Base-by-base conservation (phyloP, 164 flowering plant genomes). In the Dillenia suffruticosa region DNA sequence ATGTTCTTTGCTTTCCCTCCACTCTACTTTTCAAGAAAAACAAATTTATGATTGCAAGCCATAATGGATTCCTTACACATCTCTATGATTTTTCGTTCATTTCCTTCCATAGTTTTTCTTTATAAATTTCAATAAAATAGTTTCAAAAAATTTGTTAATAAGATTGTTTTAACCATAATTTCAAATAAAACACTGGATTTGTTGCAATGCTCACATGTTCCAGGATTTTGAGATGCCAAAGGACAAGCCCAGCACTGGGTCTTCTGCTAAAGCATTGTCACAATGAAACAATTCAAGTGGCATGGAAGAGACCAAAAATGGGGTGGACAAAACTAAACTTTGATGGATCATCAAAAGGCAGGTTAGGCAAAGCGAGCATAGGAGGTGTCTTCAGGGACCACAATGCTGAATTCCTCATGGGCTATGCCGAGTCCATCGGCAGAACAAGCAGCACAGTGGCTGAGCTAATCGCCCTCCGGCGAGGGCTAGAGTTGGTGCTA, bases 321-420 rank as follows among this genome's bases (percentile, higher is more conserved):
- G 97, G 95, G 1, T 86, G 89, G 86, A 83, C 78, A 0, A 90
- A 88, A 54, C 44, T 90, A 19, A 90, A 88, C 73, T 86, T 82
- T 32, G 93, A 88, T 57, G 97, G 97, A 0, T 86, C 92, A 0
- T 78, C 63, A 11, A 83, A 65, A 60, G 68, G 75, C 4, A 74
- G 61, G 66, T 57, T 72, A 3, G 82, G 90, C 24, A 71, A 64
- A 62, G 67, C 77, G 3, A 85, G 91, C 85, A 85, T 91, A 14
- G 95, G 95, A 56, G 95, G 95, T 16, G 68, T 86, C 0, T 73
- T 86, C 40, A 71, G 95, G 63, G 67, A 90, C 73, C 85, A 90
- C 56, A 72, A 82, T 26, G 89, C 89, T 0, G 81, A 83, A 11
- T 90, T 90, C 53, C 12, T 88, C 12, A 76, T 86, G 0, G 95